Base-by-base conservation (phyloP, 192 early-diverging fungal genomes). In the Podila minutissima region DNA sequence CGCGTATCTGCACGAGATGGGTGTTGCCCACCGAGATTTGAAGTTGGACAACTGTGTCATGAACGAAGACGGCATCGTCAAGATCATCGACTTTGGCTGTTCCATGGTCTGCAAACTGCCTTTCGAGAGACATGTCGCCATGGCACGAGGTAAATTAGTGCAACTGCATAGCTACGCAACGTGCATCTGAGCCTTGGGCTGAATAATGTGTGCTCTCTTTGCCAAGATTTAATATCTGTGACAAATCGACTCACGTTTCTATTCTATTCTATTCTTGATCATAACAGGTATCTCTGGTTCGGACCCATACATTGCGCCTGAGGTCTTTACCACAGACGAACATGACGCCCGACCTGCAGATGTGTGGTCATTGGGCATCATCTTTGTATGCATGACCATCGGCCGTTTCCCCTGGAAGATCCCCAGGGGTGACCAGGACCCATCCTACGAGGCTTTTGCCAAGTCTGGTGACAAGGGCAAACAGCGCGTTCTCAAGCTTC, bases 271-370 rank as follows among this genome's bases (percentile, higher is more conserved):
- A 11, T 89, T 87, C 24, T 88, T 84, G 11, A 37, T 70, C 67
- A 76, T 49, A 50, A 46, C 87, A 71, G 97, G 97, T n/a, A 86
- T 94, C 22, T 93, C 86, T 72, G 97, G 97, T 15, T 94, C 92
- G 19, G 97, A 95, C 37, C 97, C 97, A 24, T 98, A 97, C 74
- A 98, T 98, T 85, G 95, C 95, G 2, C 96, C 97, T n/a, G 97
- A 97, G 82, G 88, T 88, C 46, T 91, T 93, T 72, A 69, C 57
- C n/a, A 83, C 86, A 20, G 83, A 83, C 22, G 89, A 90, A 22
- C 96, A 98, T 71, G 94, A 95, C 74, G 89, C 92, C 5, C 89
- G 94, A 64, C 69, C 83, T 13, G 91, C 94, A 0, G 96, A 98
- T 78, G 86, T 98, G 22, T 98, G 96, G 96, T 91, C 92, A 10